phyloP scores from a whole-genome alignment of 257 asterid species.

The Mentha longifolia region DNA sequence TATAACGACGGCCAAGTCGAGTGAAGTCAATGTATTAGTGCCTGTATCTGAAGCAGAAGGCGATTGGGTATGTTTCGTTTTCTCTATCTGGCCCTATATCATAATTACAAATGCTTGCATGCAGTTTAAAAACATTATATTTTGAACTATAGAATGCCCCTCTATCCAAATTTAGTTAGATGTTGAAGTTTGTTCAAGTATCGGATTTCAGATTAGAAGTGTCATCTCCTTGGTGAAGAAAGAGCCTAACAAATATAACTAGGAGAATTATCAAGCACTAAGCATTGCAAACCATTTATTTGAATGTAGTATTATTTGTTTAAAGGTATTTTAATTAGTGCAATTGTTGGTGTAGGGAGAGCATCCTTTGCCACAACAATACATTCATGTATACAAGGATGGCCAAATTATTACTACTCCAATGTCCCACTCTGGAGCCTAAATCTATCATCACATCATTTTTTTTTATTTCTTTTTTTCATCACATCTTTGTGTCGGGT shows the following conservation, averaged over 20 bases:
- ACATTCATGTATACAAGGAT: constrained; percentile 64
- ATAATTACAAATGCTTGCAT: too few species aligned
- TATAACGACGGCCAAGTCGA: constrained; percentile 84
- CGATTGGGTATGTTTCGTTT: constrained; percentile 73
- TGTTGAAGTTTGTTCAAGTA: background rate
- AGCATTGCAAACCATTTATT: background rate
- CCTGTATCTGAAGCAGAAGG: constrained; percentile 75
- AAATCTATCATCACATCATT: constrained; percentile 25
- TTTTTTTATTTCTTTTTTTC: background rate
- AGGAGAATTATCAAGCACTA: too few species aligned
- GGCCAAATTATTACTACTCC: constrained; percentile 80
- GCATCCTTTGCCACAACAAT: constrained; percentile 86
- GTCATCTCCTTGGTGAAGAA: too few species aligned
- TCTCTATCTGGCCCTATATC: too few species aligned
- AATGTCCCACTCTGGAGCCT: constrained; percentile 83
- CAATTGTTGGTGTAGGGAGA: constrained; percentile 65
- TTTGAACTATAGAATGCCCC: background rate
- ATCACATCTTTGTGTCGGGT: constrained; percentile 3
- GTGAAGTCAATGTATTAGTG: constrained; percentile 75
- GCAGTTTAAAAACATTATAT: too few species aligned
- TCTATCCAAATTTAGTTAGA: background rate
- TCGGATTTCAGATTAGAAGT: too few species aligned
- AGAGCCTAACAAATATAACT: background rate
- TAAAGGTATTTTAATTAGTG: background rate
- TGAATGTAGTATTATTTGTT: background rate